Conservation (phyloP, 2,329 filamentous ascomycete species). For the Akanthomyces uredinophilus region DNA sequence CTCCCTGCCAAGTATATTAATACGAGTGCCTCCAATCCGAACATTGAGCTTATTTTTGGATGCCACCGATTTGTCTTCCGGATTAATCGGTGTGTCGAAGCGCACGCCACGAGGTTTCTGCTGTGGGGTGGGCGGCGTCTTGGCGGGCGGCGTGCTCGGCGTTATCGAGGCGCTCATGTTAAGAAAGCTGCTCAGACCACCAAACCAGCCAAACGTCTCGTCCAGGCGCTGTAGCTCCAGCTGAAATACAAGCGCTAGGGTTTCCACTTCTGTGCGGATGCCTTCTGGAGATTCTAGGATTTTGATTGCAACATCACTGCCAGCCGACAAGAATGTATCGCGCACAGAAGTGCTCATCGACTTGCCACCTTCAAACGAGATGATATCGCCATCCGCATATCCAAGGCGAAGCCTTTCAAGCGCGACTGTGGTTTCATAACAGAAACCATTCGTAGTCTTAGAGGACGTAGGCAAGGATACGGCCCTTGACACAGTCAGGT, state of each 20-base stretch:
- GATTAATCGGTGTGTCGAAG: conserved; percentile 49
- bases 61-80: conserved; percentile 41
- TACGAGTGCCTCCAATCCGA: conserved; percentile 68
- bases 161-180: conserved; percentile 82
- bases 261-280: conserved; percentile 60
- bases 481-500: conserved; percentile 9
- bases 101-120: conserved; percentile 52
- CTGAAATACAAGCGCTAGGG: conserved; percentile 69
- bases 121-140: conserved; percentile 29
- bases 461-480: not conserved
- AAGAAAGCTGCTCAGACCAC: conserved; percentile 84
- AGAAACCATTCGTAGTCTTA: not conserved
- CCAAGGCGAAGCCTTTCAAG: conserved; percentile 58
- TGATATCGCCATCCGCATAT: conserved; percentile 56
- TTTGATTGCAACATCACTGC: conserved; percentile 53
- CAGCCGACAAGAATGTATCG: conserved; percentile 52
- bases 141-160: conserved; percentile 55
- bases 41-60: conserved; percentile 66
- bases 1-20: conserved; percentile 71
- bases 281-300: conserved; percentile 40
- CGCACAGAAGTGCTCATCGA: conserved; percentile 56
- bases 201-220: conserved; percentile 82
- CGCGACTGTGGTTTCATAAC: conserved; percentile 36
- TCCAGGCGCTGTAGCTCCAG: conserved; percentile 78
- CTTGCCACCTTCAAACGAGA: conserved; percentile 55